These are phyloP conservation scores for Colletotrichum limetticola DNA, from an alignment of 2,329 filamentous ascomycete species.

Conservation along the genomic window DNA sequence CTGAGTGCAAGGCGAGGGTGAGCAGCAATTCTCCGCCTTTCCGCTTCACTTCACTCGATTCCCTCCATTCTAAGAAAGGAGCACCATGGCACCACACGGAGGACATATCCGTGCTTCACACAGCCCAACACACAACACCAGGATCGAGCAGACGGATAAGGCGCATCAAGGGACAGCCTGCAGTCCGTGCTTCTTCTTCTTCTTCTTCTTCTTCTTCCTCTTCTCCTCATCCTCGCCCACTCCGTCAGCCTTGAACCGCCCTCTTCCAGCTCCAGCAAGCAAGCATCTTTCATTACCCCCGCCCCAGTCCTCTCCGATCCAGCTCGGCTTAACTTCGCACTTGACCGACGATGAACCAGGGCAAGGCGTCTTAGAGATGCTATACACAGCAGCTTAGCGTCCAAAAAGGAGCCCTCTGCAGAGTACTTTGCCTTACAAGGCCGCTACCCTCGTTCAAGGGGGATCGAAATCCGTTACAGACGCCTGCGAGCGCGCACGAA, in stretches of 20 bases:
- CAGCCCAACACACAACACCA: neutral
- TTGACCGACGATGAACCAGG: neutral
- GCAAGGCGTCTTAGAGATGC: neutral
- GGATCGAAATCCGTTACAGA: neutral
- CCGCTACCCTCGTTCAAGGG: neutral
- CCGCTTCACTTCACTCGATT: neutral
- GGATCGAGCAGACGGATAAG: neutral
- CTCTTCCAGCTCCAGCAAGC: neutral
- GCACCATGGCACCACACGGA: neutral
- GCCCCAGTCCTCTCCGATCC: neutral
- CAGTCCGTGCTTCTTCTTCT: neutral
- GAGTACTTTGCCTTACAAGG: slow-evolving; percentile 2
- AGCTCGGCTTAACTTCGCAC: neutral
- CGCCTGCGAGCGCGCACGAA: neutral
- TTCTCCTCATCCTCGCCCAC: neutral
- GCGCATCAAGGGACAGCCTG: neutral
- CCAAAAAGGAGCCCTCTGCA: neutral
- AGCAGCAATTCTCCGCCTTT: neutral
- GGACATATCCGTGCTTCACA: neutral
- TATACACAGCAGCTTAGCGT: neutral
- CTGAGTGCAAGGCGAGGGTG: neutral
- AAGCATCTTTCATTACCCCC: neutral
- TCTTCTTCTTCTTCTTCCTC: neutral
- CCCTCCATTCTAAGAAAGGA: neutral
- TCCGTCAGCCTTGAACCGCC: neutral